Evolutionary conservation across 2,329 filamentous ascomycete genomes (phyloP).

Genomic region (Calycina herbarum): DNA sequence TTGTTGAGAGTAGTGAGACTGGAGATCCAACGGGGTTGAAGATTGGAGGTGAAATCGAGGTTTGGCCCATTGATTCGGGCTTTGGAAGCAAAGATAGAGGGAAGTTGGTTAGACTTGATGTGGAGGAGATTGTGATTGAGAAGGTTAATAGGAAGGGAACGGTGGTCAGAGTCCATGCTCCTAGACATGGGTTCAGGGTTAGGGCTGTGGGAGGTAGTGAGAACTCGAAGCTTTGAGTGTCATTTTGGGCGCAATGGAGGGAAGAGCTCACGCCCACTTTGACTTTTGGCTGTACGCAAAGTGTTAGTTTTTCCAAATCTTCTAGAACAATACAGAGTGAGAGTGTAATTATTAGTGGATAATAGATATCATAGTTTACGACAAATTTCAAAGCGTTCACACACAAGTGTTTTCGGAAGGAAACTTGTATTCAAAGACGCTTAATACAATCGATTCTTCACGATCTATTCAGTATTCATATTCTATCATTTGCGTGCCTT

Average conservation of each 20-base stretch:
- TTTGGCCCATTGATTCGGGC: conserved; percentile 65
- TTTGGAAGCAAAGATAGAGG: conserved; percentile 59
- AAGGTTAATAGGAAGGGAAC: conserved; percentile 43
- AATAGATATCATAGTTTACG: too few relatives aligned
- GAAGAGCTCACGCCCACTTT: background rate
- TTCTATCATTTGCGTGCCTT: too few relatives aligned
- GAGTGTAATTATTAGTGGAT: too few relatives aligned
- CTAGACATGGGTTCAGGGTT: conserved; percentile 58
- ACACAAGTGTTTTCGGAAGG: too few relatives aligned
- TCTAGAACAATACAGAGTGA: too few relatives aligned
- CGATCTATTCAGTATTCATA: too few relatives aligned
- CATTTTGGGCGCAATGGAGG: background rate
- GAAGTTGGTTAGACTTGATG: conserved; percentile 51
- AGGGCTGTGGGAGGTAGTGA: background rate
- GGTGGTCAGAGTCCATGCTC: conserved; percentile 58
- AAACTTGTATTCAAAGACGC: too few relatives aligned
- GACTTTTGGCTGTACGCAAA: too few relatives aligned
- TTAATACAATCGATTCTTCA: too few relatives aligned
- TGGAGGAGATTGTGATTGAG: conserved; percentile 59
- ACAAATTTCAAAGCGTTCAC: too few relatives aligned
- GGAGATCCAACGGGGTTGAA: conserved; percentile 57
- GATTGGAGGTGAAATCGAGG: conserved; percentile 52
- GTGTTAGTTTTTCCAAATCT: too few relatives aligned
- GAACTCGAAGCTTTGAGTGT: conserved; percentile 8
- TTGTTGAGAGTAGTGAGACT: conserved; percentile 35